These are phyloP conservation scores for Syncephalis fuscata DNA, from an alignment of 371 early-diverging fungal genomes.

Conservation along the genomic window DNA sequence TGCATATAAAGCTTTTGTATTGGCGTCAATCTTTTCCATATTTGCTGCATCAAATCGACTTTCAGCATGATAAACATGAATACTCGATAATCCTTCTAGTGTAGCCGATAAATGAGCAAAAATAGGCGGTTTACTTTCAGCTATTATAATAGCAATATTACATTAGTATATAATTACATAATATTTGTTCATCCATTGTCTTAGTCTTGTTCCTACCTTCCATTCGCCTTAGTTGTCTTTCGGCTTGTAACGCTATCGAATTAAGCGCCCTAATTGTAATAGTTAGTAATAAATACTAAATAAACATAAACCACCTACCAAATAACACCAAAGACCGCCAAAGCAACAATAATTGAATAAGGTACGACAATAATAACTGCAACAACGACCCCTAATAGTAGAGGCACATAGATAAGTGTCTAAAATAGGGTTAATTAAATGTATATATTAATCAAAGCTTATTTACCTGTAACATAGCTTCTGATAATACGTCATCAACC, in stretches of 20 bases:
- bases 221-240: constrained; percentile 23
- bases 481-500: constrained; percentile 44
- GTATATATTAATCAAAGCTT: no score
- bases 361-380: constrained; percentile 34
- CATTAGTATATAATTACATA: no score
- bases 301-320: neutral
- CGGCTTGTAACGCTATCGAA: constrained; percentile 17
- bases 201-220: constrained; percentile 20
- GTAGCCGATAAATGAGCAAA: constrained; percentile 54
- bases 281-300: no score
- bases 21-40: constrained; percentile 28
- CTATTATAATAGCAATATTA: neutral
- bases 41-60: constrained; percentile 30
- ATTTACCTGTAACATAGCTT: constrained; percentile 7
- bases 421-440: no score
- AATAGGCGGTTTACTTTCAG: constrained; percentile 27
- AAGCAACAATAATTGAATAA: constrained; percentile 24
- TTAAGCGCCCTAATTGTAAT: constrained; percentile 11
- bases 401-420: constrained; percentile 30
- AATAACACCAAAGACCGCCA: constrained; percentile 15
- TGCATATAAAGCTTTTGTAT: constrained; percentile 33
- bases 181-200: neutral
- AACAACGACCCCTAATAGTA: constrained; percentile 32
- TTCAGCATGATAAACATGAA: constrained; percentile 41
- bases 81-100: constrained; percentile 48